phyloP scores from a whole-genome alignment of 306 rosid species.

The Sphenostylis stenocarpa region DNA sequence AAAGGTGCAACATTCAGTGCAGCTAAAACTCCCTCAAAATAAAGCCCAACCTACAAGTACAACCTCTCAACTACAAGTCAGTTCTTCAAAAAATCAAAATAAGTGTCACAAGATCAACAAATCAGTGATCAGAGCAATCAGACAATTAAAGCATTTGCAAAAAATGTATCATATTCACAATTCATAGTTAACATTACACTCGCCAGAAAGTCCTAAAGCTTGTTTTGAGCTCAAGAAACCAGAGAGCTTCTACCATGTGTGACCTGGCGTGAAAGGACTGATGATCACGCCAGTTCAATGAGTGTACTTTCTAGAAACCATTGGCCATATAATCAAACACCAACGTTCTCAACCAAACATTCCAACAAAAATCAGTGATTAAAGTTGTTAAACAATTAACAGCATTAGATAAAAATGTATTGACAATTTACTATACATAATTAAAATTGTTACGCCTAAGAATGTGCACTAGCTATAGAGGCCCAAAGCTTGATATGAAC shows the following conservation, averaged over 20 bases:
- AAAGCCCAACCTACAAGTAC: constrained; percentile 74
- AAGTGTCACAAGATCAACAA: not conserved
- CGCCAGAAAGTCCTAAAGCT: not conserved
- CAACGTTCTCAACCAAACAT: not conserved
- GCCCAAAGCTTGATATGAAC: not conserved
- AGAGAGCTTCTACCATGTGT: not conserved
- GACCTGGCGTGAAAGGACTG: not conserved
- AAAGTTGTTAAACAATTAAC: not conserved
- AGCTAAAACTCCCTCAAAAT: constrained; percentile 91
- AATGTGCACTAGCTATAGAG: not conserved
- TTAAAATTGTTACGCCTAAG: not conserved
- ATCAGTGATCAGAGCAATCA: not conserved
- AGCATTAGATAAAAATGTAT: not conserved
- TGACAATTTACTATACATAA: not conserved
- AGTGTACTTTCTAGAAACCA: not conserved
- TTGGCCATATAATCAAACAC: not conserved
- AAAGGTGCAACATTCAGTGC: constrained; percentile 73
- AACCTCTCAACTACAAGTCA: constrained; percentile 16
- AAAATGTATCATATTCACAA: not conserved
- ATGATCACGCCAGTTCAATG: not conserved
- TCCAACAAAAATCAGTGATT: not conserved
- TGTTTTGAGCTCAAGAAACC: not conserved
- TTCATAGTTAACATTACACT: not conserved
- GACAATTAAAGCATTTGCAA: not conserved
- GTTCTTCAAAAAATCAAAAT: not conserved